phyloP scores from a whole-genome alignment of 2,329 filamentous ascomycete species.

The Fusarium sambucinum region DNA sequence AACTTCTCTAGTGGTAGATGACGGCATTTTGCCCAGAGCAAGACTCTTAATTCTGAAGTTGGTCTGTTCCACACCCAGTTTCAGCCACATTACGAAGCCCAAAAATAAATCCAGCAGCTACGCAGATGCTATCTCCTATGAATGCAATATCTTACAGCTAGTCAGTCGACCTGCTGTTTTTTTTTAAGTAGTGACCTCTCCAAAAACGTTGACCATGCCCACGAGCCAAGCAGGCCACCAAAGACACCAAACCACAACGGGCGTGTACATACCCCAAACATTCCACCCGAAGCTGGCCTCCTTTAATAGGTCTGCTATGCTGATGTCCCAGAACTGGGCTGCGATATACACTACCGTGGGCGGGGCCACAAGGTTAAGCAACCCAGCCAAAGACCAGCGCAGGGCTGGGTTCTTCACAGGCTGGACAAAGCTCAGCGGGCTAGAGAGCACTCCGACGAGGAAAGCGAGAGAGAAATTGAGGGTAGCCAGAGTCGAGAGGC shows the following conservation, averaged over 20 bases:
- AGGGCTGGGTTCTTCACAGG: conserved; percentile 58
- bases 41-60: conserved; percentile 42
- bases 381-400: conserved; percentile 58
- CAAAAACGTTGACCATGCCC: conserved; percentile 68
- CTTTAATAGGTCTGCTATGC: conserved; percentile 70
- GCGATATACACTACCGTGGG: conserved; percentile 65
- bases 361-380: conserved; percentile 73
- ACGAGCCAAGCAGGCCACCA: conserved; percentile 95
- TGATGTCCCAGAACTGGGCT: conserved; percentile 56
- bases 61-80: conserved; percentile 6
- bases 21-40: conserved; percentile 35
- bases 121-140: background rate
- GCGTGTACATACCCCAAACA: conserved; percentile 89
- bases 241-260: conserved; percentile 90
- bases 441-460: conserved; percentile 81
- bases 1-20: conserved; percentile 40
- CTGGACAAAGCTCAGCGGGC: conserved; percentile 81
- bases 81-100: background rate
- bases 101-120: background rate
- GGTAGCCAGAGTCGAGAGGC: conserved; percentile 90
- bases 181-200: conserved; percentile 45
- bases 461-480: conserved; percentile 95
- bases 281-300: conserved; percentile 89
- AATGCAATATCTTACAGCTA: background rate
- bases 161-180: background rate